Base-by-base conservation (phyloP, 2,329 filamentous ascomycete species). In the Lasiodiplodia hormozganensis region DNA sequence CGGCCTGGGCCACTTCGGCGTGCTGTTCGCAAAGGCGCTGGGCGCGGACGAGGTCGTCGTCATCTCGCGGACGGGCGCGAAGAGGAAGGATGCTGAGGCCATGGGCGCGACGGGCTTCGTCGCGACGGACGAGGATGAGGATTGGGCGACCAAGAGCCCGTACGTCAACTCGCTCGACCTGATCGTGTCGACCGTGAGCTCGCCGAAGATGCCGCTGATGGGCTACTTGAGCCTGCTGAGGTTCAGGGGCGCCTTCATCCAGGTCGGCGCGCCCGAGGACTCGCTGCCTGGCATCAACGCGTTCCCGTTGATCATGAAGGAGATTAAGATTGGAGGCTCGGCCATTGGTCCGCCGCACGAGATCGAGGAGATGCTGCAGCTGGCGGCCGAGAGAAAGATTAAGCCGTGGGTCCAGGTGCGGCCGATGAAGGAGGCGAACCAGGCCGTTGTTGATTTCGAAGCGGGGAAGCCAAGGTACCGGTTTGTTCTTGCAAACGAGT, bases 1-100 rank as follows among this genome's bases (percentile, higher is more conserved):
- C 10, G 91, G 92, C 0, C 79, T 94, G 0, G 91, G 92, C 0
- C 91, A 95, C 76, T 88, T 94, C 71, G 92, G 87, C 0, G 77
- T 95, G 16, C 82, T 92, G 70, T 93, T 88, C 77, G 89, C 91
- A 1, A 87, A 85, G 72, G 92, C 92, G 0, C 81, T 95, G 1
- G 89, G 89, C 12, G 89, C 89, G 28, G 88, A 92, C 54, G 85
- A 86, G 7, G 85, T 90, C 16, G 88, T 89, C 23, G 89, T 87
- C 10, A 86, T 92, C 71, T 89, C 88, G 5, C 87, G 90, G 70
- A 86, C 83, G 0, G 81, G 82, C 0, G 73, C 78, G 75, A 92
- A 92, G 81, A 83, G 80, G 47, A 84, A 83, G 0, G 89, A 92
- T 73, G 87, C 87, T 8, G 79, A 84, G 72, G 86, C 87, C 71